Evolutionary conservation across 805 yeast species (phyloP), one percentile per base, ranked within the genome.

Genomic region (Candida qinlingensis): DNA sequence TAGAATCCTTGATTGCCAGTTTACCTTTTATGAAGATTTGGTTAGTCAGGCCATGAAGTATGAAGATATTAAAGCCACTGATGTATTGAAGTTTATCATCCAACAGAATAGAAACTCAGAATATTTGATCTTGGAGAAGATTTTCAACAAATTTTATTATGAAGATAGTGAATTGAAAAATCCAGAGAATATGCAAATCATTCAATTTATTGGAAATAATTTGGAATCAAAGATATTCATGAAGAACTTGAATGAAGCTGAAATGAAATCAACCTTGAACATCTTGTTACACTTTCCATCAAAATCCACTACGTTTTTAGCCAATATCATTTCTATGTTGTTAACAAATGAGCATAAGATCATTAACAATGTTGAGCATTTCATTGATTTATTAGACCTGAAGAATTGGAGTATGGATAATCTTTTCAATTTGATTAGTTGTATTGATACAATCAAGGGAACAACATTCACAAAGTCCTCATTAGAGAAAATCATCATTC

Each of bases 221-320:
- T 26, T 60, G n/a, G 61, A 57, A 39, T 56, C 61, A 2, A 51
- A 51, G 34, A 52, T 60, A 35, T 50, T 60, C 33, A 54, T 52
- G 19, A 47, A 31, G 12, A 37, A 47, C 13, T 37, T 47, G 6
- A 36, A 13, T 30, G 47, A 33, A 7, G 5, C 12, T 36, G 52
- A 49, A 26, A 26, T 44, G 5, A 13, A 42, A 6, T 31, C 44
- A 2, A 35, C 43, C 36, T n/a, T 37, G 12, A 31, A 29, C 27
- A 40, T 47, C 7, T 5, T 47, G 19, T 10, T 36, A 5, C 28
- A 45, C 12, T 11, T 45, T 28, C 45, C 45, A 9, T 12, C n/a
- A 7, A 47, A 47, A 13, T 42, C 46, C 2, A 30, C 5, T 28
- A 7, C 8, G 3, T 36, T 47, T 6, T 28, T 42, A 13, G 12